phyloP scores from a whole-genome alignment of 2,329 filamentous ascomycete species.

The Pestalotiopsis sp. region DNA sequence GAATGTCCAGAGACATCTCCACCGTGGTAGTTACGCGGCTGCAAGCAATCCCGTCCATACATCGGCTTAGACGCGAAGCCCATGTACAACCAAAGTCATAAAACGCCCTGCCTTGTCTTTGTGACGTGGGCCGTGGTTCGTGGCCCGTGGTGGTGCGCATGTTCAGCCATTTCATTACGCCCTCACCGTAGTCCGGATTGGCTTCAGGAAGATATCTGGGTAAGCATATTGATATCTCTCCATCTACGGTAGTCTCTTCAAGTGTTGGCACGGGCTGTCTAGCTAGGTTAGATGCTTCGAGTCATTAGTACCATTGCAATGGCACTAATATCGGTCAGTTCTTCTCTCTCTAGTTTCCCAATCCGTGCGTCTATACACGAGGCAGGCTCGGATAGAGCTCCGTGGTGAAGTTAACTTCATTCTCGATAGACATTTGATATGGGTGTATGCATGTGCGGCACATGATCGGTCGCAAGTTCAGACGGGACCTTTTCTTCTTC shows the following conservation, averaged over 20 bases:
- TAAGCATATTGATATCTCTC: background rate
- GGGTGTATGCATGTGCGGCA: background rate
- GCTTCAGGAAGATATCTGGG: background rate
- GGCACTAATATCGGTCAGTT: background rate
- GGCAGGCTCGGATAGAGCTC: background rate
- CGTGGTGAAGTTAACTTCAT: background rate
- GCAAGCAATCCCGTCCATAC: background rate
- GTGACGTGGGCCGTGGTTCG: background rate
- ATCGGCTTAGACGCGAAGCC: background rate
- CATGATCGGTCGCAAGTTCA: background rate
- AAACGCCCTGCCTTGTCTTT: background rate
- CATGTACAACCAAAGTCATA: background rate
- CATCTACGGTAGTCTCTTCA: background rate
- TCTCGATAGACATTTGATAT: background rate
- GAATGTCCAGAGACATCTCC: background rate
- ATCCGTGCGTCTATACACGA: background rate
- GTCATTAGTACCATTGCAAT: background rate
- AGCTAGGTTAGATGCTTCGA: background rate
- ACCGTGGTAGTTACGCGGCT: background rate
- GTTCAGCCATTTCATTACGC: background rate
- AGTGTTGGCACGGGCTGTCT: background rate
- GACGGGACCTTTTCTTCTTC: background rate
- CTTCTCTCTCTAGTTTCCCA: background rate
- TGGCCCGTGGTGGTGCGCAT: background rate
- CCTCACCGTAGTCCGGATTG: background rate